These are phyloP conservation scores for Daldinia childiae DNA, from an alignment of 495 filamentous ascomycete species.

Conservation along the genomic window DNA sequence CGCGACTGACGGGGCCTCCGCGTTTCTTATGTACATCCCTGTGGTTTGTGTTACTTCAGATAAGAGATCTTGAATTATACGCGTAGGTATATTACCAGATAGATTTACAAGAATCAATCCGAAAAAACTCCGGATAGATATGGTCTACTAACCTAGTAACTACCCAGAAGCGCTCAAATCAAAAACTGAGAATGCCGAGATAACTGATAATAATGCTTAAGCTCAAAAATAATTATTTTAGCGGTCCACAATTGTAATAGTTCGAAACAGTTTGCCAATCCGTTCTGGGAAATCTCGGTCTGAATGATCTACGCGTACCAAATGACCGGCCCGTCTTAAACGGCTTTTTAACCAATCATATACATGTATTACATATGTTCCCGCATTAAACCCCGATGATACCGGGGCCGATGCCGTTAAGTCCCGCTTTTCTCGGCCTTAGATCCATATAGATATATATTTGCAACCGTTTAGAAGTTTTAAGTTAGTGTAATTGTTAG, in stretches of 20 bases:
- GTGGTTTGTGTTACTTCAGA: slow-evolving; percentile 19
- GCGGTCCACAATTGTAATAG: neutral
- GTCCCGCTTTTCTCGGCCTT: slow-evolving; percentile 29
- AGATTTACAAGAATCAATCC: neutral
- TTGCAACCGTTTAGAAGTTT: neutral
- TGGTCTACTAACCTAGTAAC: no score
- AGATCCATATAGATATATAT: neutral
- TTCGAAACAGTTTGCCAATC: neutral
- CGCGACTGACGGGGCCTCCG: slow-evolving; percentile 1
- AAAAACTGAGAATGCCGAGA: neutral
- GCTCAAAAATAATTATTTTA: neutral
- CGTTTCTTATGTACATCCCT: slow-evolving; percentile 18
- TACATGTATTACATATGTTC: neutral
- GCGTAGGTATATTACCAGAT: neutral
- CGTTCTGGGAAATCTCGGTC: slow-evolving; percentile 1
- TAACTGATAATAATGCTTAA: no score
- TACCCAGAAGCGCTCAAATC: neutral
- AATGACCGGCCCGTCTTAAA: slow-evolving; percentile 17
- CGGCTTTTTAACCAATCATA: slow-evolving; percentile 12
- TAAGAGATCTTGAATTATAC: neutral
- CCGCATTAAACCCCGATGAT: slow-evolving; percentile 9
- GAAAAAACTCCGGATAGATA: no score
- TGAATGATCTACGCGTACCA: neutral
- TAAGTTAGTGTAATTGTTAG: neutral
- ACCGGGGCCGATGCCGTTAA: slow-evolving; percentile 25